A percentile compares a stretch with the other conserved stretches of the same genome.
Evolutionary conservation across 805 yeast species (phyloP).

Genomic region (Saccharomycopsis schoenii): DNA sequence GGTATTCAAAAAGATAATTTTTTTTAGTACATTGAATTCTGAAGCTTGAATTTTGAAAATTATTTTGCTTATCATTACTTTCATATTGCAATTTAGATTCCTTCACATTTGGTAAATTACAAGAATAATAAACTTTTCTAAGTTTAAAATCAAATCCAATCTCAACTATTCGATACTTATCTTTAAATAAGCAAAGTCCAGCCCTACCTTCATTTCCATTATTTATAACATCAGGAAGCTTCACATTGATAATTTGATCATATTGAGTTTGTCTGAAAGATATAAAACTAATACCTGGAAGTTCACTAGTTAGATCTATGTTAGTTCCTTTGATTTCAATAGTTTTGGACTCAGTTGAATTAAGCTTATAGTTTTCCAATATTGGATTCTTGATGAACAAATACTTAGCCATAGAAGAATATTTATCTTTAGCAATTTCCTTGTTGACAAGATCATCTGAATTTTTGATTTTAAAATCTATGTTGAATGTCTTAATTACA

Average conservation of each 20-base stretch:
- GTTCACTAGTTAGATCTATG: background rate
- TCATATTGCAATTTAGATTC: background rate
- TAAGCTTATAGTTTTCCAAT: constrained; percentile 2
- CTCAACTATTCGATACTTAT: constrained; percentile 5
- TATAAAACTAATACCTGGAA: constrained; percentile 8
- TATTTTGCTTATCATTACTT: background rate
- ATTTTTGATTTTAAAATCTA: background rate
- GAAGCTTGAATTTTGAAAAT: background rate
- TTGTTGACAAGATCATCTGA: background rate
- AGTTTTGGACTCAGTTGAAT: background rate
- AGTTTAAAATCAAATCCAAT: background rate
- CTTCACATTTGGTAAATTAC: background rate
- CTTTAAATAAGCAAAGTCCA: constrained; percentile 12
- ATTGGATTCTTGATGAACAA: constrained; percentile 11
- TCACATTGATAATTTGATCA: background rate
- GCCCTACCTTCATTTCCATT: background rate
- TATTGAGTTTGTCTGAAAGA: constrained; percentile 6
- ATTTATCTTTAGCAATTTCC: background rate
- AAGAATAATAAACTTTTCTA: background rate
- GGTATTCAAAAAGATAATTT: constrained; percentile 3
- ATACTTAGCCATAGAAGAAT: background rate
- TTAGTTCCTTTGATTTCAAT: constrained; percentile 1
- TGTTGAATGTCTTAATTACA: background rate
- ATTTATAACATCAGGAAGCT: background rate
- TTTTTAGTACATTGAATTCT: constrained; percentile 1